Percentiles rank a stretch among this genome's conserved stretches.
Evolutionary conservation across 352 stramenopile species (phyloP).

Genomic region (Pythium phragmitis): DNA sequence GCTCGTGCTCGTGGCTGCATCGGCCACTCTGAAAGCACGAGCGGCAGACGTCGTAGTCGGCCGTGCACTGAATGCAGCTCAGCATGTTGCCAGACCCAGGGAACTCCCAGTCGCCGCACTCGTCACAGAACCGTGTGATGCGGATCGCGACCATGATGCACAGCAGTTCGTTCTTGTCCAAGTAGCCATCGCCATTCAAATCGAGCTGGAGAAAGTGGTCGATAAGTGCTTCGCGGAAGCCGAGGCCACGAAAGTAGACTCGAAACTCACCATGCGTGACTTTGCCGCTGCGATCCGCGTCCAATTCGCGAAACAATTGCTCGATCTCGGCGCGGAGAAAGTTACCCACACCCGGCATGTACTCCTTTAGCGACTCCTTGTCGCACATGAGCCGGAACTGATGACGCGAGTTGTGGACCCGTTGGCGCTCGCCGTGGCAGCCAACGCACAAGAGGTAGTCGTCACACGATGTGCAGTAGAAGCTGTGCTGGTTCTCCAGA

Average conservation of each 20-base stretch:
- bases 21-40: neutral
- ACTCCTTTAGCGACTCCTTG: neutral
- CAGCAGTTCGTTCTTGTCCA: constrained; percentile 4
- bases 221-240: neutral
- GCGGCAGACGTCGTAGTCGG: constrained; percentile 6
- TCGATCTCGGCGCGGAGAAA: constrained; percentile 3
- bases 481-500: constrained; percentile 33
- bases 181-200: constrained; percentile 3
- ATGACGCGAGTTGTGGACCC: neutral
- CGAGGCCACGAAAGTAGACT: neutral
- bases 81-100: neutral
- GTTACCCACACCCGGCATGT: constrained; percentile 2
- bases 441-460: constrained; percentile 1
- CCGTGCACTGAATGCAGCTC: constrained; percentile 4
- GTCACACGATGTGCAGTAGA: neutral
- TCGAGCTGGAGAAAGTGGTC: constrained; percentile 6
- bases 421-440: neutral
- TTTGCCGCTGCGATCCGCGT: neutral
- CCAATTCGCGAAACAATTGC: neutral
- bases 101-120: constrained; percentile 13
- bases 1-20: constrained; percentile 2
- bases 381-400: constrained; percentile 5
- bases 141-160: constrained; percentile 2
- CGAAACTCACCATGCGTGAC: constrained; percentile 6
- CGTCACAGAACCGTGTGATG: constrained; percentile 4